Evolutionary conservation across 148 eudicot genomes (phyloP), one percentile per base, ranked within the genome.

Genomic region (Hydrangea macrophylla): DNA sequence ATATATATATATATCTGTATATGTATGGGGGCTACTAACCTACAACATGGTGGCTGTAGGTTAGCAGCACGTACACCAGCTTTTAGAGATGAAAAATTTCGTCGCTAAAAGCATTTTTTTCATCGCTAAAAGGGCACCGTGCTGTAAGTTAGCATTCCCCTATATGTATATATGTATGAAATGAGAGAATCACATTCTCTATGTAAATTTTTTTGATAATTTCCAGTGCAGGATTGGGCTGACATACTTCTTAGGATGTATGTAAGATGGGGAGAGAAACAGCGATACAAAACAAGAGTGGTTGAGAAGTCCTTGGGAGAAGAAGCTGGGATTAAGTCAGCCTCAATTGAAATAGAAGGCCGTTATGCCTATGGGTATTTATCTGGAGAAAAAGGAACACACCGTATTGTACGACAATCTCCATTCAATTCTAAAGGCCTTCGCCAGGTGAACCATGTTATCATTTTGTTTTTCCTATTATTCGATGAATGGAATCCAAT

Each of bases 151-250:
- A n/a, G n/a, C n/a, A n/a, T n/a, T n/a, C n/a, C n/a, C n/a, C n/a
- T n/a, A n/a, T n/a, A n/a, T n/a, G n/a, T n/a, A n/a, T n/a, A n/a
- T n/a, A n/a, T n/a, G n/a, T n/a, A n/a, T n/a, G n/a, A n/a, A n/a
- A n/a, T n/a, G n/a, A n/a, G n/a, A n/a, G n/a, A n/a, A n/a, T n/a
- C n/a, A n/a, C 64, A 39, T 70, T 68, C 60, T 76, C 76, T 77
- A 57, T 73, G 77, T 71, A 82, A 86, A 76, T 62, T 75, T 59
- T 64, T 88, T 84, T 85, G 89, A 83, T 88, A 79, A 74, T 77
- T 62, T 85, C 75, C 91, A 94, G 99, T 90, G 97, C 97, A 94
- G 97, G 99, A 94, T 79, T 94, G 99, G 97, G 98, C 98, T 79
- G 99, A 94, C 61, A 94, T 94, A 97, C 91, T 94, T 78, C 89